Base-by-base conservation (phyloP, 2,329 filamentous ascomycete genomes). In the Epichloe uncinata region DNA sequence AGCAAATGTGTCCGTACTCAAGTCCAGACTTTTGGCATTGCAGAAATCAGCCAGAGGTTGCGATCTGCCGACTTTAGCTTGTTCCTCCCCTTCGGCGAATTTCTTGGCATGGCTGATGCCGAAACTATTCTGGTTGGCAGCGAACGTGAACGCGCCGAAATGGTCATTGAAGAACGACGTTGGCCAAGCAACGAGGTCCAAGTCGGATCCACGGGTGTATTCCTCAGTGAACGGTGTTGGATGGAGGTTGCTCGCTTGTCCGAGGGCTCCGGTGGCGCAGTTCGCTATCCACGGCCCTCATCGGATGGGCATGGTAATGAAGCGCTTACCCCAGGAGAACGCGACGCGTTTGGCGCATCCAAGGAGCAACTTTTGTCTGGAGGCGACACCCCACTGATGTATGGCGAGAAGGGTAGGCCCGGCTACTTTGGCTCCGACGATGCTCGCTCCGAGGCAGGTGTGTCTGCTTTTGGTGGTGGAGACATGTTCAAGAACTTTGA, bases 401-500 rank as follows among this genome's bases (percentile, higher is more conserved):
- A 77, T 51, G 79, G 85, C 52, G 90, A 96, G 65, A 88, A 89
- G 64, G 76, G 77, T 52, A 78, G 82, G 53, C 82, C 77, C 2
- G 85, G 82, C 20, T 96, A 95, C 63, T 96, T 96, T 59, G 85
- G 84, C 48, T 73, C 69, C 52, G 89, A 95, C 51, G 93, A 98
- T 63, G 74, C 82, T 7, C 87, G 89, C 42, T 97, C 93, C 33
- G 93, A 98, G 47, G 90, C 91, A 7, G 91, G 90, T 4, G 85
- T 78, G 2, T 96, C 91, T n/a, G 89, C 87, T 5, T 85, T 95
- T 63, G 86, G 90, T 45, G 86, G 79, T 48, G 90, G 93, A 7
- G 93, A 98, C 64, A 95, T 98, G 91, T 98, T 98, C 75, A 87
- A 89, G 61, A 95, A 96, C 60, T 75, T 97, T 7, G 91, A 97